phyloP scores from a whole-genome alignment of 202 grass and related monocot species.

The Carex arenaria region DNA sequence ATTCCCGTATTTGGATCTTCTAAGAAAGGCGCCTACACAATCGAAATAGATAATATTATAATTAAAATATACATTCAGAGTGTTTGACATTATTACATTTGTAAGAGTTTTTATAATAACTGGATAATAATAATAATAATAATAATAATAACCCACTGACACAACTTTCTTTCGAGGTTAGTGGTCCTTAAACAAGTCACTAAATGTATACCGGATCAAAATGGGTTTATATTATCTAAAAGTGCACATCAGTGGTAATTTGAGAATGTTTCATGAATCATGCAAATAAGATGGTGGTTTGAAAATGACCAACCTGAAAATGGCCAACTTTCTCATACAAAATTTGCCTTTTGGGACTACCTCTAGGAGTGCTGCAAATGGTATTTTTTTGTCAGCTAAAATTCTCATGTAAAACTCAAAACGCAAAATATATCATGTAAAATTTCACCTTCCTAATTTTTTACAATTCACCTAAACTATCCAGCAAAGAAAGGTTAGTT shows the following conservation, averaged over 20 bases:
- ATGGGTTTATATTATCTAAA: background rate
- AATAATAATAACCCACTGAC: background rate
- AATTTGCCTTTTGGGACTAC: constrained; percentile 64
- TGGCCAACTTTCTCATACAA: constrained; percentile 55
- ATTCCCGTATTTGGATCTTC: constrained; percentile 96
- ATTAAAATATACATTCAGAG: constrained; percentile 1
- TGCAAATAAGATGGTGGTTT: background rate
- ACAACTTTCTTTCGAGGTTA: background rate
- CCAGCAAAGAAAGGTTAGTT: background rate
- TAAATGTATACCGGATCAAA: background rate
- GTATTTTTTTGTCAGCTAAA: constrained; percentile 25
- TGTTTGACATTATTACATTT: background rate
- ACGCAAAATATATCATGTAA: no score
- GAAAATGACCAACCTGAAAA: constrained; percentile 58
- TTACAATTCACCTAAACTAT: background rate
- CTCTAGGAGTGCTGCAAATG: constrained; percentile 55
- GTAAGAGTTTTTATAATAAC: background rate
- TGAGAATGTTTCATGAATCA: background rate
- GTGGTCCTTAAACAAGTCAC: background rate
- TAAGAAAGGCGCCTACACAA: constrained; percentile 67
- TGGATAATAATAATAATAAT: background rate
- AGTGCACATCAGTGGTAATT: background rate
- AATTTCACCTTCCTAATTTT: background rate
- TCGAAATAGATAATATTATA: constrained; percentile 4
- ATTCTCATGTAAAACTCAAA: background rate